Base-by-base conservation (phyloP, 306 rosid species). In the Morella rubra region DNA sequence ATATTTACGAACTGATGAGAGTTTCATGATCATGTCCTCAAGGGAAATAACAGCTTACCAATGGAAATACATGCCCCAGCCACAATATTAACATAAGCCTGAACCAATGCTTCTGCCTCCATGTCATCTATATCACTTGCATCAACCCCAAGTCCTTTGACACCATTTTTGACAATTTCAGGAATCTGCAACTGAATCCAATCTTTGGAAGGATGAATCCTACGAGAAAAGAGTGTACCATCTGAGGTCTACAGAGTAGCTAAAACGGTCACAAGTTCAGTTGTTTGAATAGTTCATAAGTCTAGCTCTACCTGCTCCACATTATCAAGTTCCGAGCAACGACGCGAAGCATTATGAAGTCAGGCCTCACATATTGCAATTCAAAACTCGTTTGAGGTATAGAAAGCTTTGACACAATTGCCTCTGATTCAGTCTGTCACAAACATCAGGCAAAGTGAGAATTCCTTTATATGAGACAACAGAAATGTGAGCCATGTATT, bases 171-270 rank as follows among this genome's bases (percentile, higher is more conserved):
- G 44, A 94, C 79, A 78, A 90, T 86, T 81, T 87, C 92, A 71
- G 98, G 97, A 84, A 94, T 94, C 78, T 92, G 97, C 75, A 95
- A 92, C 82, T 88, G 87, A 77, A 94, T 83, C 98, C 98, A 94
- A 64, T 90, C 91, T 85, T 85, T 85, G 62, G 98, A 91, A 80
- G 98, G 96, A 84, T 89, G 89, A 81, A 94, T 85, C 89, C 98
- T 94, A 77, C 75, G 86, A 66, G 52, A 78, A 75, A 81, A 61
- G 11, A 77, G 22, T 52, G 67, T 66, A 44, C 68, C 77, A 80
- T 79, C 51, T 74, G 46, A 56, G 71, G 85, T 79, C 75, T 73
- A 64, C 76, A 75, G 51, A 81, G 70, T 72, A 75, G 77, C 80
- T 22, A 71, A 50, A 50, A 71, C 64, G 66, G 71, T 78, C 77